Conservation (phyloP, 2,329 filamentous ascomycete genomes). For the Neonectria punicea region DNA sequence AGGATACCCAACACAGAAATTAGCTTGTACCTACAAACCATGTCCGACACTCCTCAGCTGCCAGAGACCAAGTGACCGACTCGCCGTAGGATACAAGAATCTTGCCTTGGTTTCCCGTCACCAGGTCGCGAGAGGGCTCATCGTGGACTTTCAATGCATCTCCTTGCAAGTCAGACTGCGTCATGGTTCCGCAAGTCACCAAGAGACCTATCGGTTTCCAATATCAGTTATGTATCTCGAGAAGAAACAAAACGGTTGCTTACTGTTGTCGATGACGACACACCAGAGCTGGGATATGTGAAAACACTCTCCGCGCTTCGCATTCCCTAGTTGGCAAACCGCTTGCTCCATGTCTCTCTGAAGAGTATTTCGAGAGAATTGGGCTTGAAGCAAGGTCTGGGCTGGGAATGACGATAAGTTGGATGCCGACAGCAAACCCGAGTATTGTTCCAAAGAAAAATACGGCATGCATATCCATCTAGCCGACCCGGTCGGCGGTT, state of each 20-base stretch:
- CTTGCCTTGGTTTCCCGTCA: slow-evolving; percentile 28
- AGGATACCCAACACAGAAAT: background rate
- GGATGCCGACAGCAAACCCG: slow-evolving; percentile 48
- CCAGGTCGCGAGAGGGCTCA: slow-evolving; percentile 41
- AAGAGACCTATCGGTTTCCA: slow-evolving; percentile 45
- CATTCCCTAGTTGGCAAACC: slow-evolving; percentile 52
- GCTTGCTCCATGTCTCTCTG: slow-evolving; percentile 59
- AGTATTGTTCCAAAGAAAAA: slow-evolving; percentile 57
- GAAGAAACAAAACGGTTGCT: slow-evolving; percentile 16
- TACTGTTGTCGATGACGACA: slow-evolving; percentile 57
- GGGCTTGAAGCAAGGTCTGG: slow-evolving; percentile 56
- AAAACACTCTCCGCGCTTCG: slow-evolving; percentile 53
- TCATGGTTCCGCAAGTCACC: slow-evolving; percentile 55
- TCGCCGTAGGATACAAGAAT: slow-evolving; percentile 51
- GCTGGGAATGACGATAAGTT: slow-evolving; percentile 52
- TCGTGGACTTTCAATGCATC: slow-evolving; percentile 46
- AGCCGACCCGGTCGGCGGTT: slow-evolving; percentile 30
- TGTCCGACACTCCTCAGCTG: slow-evolving; percentile 52
- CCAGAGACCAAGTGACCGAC: slow-evolving; percentile 52
- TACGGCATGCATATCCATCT: slow-evolving; percentile 60
- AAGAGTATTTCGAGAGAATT: slow-evolving; percentile 52
- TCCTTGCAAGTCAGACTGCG: slow-evolving; percentile 46
- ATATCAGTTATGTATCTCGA: background rate
- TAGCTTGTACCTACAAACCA: slow-evolving; percentile 54
- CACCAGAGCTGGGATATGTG: slow-evolving; percentile 62